These are phyloP conservation scores for Podaxis sp. DNA, from an alignment of 768 basidiomycete species.

Conservation along the genomic window DNA sequence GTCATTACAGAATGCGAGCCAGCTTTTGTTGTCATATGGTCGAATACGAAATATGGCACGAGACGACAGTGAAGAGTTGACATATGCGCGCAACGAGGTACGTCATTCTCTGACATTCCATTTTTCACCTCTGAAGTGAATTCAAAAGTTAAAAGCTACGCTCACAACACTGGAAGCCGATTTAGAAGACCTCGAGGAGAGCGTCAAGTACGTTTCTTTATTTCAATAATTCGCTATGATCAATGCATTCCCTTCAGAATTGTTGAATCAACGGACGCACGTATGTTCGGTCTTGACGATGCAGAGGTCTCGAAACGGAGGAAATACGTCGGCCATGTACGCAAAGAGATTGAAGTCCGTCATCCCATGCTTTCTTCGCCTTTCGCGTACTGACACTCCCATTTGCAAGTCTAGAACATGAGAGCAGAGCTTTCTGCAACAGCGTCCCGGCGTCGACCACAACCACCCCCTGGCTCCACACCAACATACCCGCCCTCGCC, in stretches of 20 bases:
- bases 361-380: constrained; percentile 3
- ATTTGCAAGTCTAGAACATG: constrained; percentile 68
- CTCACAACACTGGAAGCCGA: constrained; percentile 82
- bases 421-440: constrained; percentile 52
- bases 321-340: constrained; percentile 73
- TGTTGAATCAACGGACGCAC: constrained; percentile 82
- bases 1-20: constrained; percentile 68
- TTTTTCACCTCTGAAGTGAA: background rate
- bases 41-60: constrained; percentile 76
- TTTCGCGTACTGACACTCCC: constrained; percentile 25
- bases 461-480: constrained; percentile 22
- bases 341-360: constrained; percentile 76
- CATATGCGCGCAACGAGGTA: constrained; percentile 79
- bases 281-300: constrained; percentile 81
- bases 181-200: constrained; percentile 91
- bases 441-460: constrained; percentile 21
- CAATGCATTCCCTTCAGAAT: constrained; percentile 48
- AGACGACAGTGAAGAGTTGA: constrained; percentile 76
- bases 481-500: constrained; percentile 23
- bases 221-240: background rate
- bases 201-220: constrained; percentile 65
- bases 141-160: constrained; percentile 66
- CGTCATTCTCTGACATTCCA: constrained; percentile 15
- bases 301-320: constrained; percentile 74
- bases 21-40: constrained; percentile 71